Base-by-base conservation (phyloP, 2,329 filamentous ascomycete genomes). In the Rhinocladiella similis region DNA sequence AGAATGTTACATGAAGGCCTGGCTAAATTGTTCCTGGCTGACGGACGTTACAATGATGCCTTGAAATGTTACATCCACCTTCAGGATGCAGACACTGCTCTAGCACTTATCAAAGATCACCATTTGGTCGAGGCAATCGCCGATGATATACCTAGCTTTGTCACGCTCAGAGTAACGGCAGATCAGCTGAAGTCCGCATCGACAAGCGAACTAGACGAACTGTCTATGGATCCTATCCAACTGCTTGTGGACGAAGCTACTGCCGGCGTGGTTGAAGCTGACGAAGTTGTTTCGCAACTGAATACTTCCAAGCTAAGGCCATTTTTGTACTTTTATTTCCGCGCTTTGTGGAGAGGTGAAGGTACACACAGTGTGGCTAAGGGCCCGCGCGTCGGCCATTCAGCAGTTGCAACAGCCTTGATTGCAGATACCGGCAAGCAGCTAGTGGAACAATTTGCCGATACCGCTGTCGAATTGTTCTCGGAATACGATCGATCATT, bases 281-380 rank as follows among this genome's bases (percentile, higher is more conserved):
- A 84, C 3, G 81, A 86, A 2, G 92, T 99, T 1, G 87, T 97
- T 2, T 76, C 80, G 4, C 92, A 97, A 69, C 78, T 99, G 1
- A 80, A 87, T 64, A 78, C 80, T 18, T 84, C 87, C 59, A 80
- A 85, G 16, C 76, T 89, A 49, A 78, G 85, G 49, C 77, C 90
- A 0, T 97, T 96, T 68, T 81, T 96, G 0, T 97, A 89, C 75
- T 95, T 97, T 73, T 99, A 99, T 70, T 81, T 99, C 20, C 86
- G 89, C 12, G 86, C 87, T 0, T 78, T 99, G 2, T 99, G 93
- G 92, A 83, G 81, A 57, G 91, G 90, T 1, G 83, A 90, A 57
- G 69, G 70, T n/a, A 53, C 59, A 20, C 33, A 56, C 16, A 69
- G 69, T 20, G 66, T 65, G 63, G 72, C 65, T 63, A 73, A 67